Evolutionary conservation across 371 early-diverging fungal species (phyloP), one percentile per base, ranked within the genome.

Genomic region (Mucor piriformis): DNA sequence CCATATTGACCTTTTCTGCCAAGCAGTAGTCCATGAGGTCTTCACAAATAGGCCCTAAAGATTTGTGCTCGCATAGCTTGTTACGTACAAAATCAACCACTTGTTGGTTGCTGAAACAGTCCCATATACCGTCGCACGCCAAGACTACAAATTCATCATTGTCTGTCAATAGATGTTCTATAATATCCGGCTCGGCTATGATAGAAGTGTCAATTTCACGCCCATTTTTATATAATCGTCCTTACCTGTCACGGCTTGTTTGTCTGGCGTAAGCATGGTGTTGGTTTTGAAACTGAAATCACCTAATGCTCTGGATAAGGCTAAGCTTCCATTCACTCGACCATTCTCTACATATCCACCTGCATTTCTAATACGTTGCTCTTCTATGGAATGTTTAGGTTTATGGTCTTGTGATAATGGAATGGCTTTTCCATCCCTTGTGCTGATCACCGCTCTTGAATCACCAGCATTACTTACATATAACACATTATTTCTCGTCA

Each of bases 71-170:
- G 12, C 63, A 63, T 50, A 96, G 67, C 57, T 77, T 69, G 44
- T 72, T 58, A 27, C 91, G 85, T 32, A 96, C 83, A 77, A 86
- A 94, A 48, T 87, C 85, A 50, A 92, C 79, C 10, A 91, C 95
- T 61, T 93, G 83, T 66, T 95, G 92, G 64, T 89, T 91, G 5
- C 78, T 77, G 82, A 95, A 81, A 77, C 94, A 93, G 72, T 97
- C 97, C 97, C 97, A 97, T 59, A 95, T 95, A 33, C 97, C 97
- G 79, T 97, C 97, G 72, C 97, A 96, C 6, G 96, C 97, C 29
- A 97, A 50, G 16, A 96, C 90, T 34, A 95, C 65, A 73, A 95
- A 96, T 70, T 95, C 95, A 70, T 95, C 92, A 12, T 83, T 78
- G 20, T 79, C 82, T n/a, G 72, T 77, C 21, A 94, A 61, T 54